Conservation (phyloP, 148 eudicot species). For the Drosera capensis region DNA sequence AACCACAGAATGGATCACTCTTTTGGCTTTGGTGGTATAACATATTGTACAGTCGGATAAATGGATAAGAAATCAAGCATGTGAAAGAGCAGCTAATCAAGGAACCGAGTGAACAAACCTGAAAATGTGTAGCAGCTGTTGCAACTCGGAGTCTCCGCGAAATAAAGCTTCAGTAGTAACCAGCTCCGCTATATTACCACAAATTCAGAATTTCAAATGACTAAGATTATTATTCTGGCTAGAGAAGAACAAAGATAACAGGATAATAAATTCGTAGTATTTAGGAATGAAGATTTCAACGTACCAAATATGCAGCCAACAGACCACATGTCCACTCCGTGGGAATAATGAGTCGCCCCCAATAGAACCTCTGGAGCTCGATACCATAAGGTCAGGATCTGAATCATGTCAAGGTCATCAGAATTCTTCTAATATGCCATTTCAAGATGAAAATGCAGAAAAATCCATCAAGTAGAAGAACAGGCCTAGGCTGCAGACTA, state of each 20-base stretch:
- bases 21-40: neutral
- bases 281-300: too few relatives aligned
- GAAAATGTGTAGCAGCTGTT: slow-evolving; percentile 97
- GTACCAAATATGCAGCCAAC: slow-evolving; percentile 78
- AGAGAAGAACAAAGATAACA: too few relatives aligned
- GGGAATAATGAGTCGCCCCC: slow-evolving; percentile 86
- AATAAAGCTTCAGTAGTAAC: slow-evolving; percentile 72
- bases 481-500: neutral
- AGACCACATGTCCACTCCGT: slow-evolving; percentile 98
- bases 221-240: neutral
- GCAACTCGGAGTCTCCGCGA: slow-evolving; percentile 79
- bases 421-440: neutral
- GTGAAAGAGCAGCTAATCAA: neutral
- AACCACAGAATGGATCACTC: too few relatives aligned
- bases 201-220: neutral
- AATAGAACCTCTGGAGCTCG: slow-evolving; percentile 94
- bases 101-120: slow-evolving; percentile 24
- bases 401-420: slow-evolving; percentile 5
- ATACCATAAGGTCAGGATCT: slow-evolving; percentile 94
- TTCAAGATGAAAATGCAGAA: neutral
- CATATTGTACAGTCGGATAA: neutral
- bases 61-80: neutral
- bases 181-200: slow-evolving; percentile 43
- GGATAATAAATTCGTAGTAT: too few relatives aligned
- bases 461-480: neutral